Evolutionary conservation across 1,284 basidiomycete genomes (phyloP), one percentile per base, ranked within the genome.

Genomic region (Phellopilus nigrolimitatus): DNA sequence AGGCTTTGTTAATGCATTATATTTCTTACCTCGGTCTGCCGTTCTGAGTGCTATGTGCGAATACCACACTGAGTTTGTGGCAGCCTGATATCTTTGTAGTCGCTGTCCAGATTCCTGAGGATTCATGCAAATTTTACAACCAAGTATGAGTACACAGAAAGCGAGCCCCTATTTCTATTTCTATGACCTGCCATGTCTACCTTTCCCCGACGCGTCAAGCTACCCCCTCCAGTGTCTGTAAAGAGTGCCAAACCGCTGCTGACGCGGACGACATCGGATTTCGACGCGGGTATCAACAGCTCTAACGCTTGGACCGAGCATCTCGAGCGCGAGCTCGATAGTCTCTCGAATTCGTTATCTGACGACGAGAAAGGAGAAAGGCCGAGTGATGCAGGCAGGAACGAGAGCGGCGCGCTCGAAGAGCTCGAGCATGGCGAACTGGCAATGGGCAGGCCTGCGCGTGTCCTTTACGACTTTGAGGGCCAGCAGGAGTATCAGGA

Each of bases 401-500:
- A n/a, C 0, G 65, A 67, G 47, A 13, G 19, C 31, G 71, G 70
- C 2, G 71, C 73, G 52, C n/a, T 41, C 51, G 68, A 72, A 13
- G 67, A 62, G n/a, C 62, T 61, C 27, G 59, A 62, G 42, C 50
- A 59, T 5, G 61, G 61, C 17, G 52, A 53, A 8, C 30, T 42
- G 21, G 38, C 24, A 31, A 60, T 66, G 27, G 69, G 70, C 5
- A 71, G 73, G 33, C 67, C 75, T 31, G 88, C 84, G 15, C 73
- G 80, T 27, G 82, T 84, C 12, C 67, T 90, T 21, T 88, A 84
- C 62, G 68, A 75, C 28, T 90, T 91, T 62, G 73, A 80, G 57
- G 88, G 89, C 39, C 83, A 88, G 61, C 66, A 74, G 0, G 81
- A 85, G 58, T 88, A 84, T 60, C 72, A 80, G 47, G 88, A 90